Base-by-base conservation (phyloP, 2,329 filamentous ascomycete species). In the Phaeomoniella chlamydospora region DNA sequence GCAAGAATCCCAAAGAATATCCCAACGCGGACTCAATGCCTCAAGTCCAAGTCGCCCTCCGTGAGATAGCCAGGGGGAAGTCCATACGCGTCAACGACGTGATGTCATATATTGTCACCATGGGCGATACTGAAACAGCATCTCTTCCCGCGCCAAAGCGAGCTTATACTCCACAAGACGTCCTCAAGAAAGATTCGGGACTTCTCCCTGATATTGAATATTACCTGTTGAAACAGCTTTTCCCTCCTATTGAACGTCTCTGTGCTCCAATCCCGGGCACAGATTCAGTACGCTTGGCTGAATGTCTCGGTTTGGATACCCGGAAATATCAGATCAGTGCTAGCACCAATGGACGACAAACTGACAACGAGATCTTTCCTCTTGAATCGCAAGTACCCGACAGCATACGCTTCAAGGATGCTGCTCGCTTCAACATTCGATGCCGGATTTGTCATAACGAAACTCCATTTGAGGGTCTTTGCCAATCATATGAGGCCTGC, bases 191-290 rank as follows among this genome's bases (percentile, higher is more conserved):
- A 12, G 81, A 82, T 45, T 77, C 79, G 1, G 78, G 67, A 1
- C 69, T 98, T 4, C 71, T 79, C 39, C 84, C 87, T 2, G 90
- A 98, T 51, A 73, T 94, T n/a, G 90, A 98, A 53, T 96, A 87
- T 73, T 98, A 98, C 57, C 74, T 98, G 29, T 80, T 85, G 64
- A 98, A 98, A 65, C 90, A 98, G 58, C 94, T 98, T 40, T 85
- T 98, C 60, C 90, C 90, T 9, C 90, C 90, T 0, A 90, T 98
- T 16, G 90, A 98, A 62, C 84, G 90, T 69, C 77, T 98, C 15
- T 98, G 90, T 55, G 90, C 88, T 41, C 94, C 93, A 41, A 94
- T 98, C 49, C 74, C 75, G 11, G 90, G 90, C 40, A 98, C 90
- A 2, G 92, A 94, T 43, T 81, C 88, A 5, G 75, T 84, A 2